Evolutionary conservation across 345 rosid genomes (phyloP), one percentile per base, ranked within the genome.

Genomic region (Acer saccharum): DNA sequence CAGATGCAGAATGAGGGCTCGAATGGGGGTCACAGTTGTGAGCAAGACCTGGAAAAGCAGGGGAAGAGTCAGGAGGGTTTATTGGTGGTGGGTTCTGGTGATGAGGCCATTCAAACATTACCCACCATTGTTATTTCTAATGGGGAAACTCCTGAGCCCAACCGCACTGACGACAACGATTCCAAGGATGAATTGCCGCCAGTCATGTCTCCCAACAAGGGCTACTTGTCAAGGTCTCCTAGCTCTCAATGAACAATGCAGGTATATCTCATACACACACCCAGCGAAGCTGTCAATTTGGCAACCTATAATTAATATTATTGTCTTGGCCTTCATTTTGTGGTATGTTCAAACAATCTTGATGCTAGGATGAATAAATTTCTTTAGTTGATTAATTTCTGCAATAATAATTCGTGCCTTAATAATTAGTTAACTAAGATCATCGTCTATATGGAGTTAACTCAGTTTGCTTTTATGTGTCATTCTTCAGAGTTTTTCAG

Each of bases 181-280:
- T 73, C 69, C 41, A 80, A 74, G 35, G 87, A 82, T 32, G 90
- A 84, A 68, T 54, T 75, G 61, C 71, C 81, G 3, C 0, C 4
- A 11, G 71, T 73, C 67, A 77, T 48, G 57, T 80, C 91, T 41
- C 88, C 90, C 6, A 84, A 77, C 63, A 91, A 90, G 82, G 90
- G 80, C 46, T 74, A 77, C 77, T 77, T 92, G 82, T 88, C 92
- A 10, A 83, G 94, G 69, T 83, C 68, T 71, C 7, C 76, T 55
- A 92, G 94, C 76, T 86, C 89, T 83, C 89, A 23, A 90, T 27
- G 95, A 92, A 20, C 92, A 94, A 81, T 92, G 98, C 91, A 88
- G 94, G 94, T 89, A 73, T 27, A n/a, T 80, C 10, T 44, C 17
- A n/a, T 55, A 55, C 13, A 54, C n/a, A n/a, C n/a, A n/a, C 17